Evolutionary conservation across 345 rosid species (phyloP), one percentile per base, ranked within the genome.

Genomic region (Salix viminalis): DNA sequence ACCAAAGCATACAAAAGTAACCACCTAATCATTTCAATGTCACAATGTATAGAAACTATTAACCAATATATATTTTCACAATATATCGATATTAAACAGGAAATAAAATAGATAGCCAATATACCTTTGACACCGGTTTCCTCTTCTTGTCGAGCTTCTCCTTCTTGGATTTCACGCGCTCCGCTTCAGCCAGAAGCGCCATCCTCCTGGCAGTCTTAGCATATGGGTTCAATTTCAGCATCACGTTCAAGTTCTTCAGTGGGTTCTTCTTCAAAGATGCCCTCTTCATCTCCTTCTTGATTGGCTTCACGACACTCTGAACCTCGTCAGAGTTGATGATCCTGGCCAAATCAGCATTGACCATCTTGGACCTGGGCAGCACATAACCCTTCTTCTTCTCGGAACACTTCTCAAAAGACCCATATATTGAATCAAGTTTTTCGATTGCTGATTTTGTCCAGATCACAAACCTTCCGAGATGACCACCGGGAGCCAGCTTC

Each of bases 401-500:
- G 0, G 98, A 89, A 0, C 79, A 73, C 82, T 92, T 94, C 14
- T 94, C 97, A 5, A 96, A 96, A 0, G 97, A 83, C 0, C 99
- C 99, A 23, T 91, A 96, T 69, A 96, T 89, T 6, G 93, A 84
- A 39, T 96, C 99, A 10, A 96, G 90, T 88, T 91, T 96, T 83
- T 96, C 99, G 12, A 93, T 87, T n/a, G 98, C 99, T 2, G 95
- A 88, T 71, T 91, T 93, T 9, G 99, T 94, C 99, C 99, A 96
- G 69, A 96, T 89, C 24, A 96, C 91, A 73, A 96, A 92, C 72
- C 99, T 77, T 18, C 99, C 99, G 2, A 96, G 87, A 75, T 96
- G 99, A 19, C 99, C 99, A 78, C 99, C 99, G 7, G 99, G 99
- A 26, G 99, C 98, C 5, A 96, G 83, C 81, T 92, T 96, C 84